A percentile compares a stretch with the other conserved stretches of the same genome.
These are phyloP conservation scores for Goniomonas avonlea DNA, from an alignment of 78 protist species.

Conservation along the genomic window DNA sequence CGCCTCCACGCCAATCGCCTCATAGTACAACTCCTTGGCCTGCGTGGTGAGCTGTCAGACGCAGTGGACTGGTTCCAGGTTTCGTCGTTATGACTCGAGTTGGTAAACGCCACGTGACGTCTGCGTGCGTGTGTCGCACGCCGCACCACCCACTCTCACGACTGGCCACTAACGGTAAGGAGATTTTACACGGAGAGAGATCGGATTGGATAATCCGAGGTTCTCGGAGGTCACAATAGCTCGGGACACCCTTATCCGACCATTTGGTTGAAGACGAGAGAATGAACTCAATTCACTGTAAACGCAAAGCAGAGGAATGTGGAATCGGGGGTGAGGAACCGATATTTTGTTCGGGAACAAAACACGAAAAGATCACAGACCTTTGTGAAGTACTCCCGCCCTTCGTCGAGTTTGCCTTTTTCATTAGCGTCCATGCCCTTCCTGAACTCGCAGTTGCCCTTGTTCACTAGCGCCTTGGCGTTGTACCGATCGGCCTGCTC, in stretches of 20 bases:
- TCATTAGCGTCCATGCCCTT: background rate
- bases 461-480: slow-evolving; percentile 68
- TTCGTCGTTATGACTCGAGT: no score
- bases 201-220: no score
- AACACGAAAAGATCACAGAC: background rate
- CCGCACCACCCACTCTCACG: no score
- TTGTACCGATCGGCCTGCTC: slow-evolving; percentile 70
- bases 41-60: background rate
- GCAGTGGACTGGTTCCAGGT: no score
- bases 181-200: no score
- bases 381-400: background rate
- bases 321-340: background rate
- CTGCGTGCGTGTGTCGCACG: no score
- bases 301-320: background rate
- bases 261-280: no score
- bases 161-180: no score
- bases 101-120: no score
- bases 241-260: no score
- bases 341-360: background rate
- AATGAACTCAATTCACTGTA: no score
- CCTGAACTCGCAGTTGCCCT: slow-evolving; percentile 40
- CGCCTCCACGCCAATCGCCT: slow-evolving; percentile 59
- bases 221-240: no score
- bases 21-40: slow-evolving; percentile 43
- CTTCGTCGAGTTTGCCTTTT: background rate